phyloP scores from a whole-genome alignment of 2,329 filamentous ascomycete species.

The Pseudogymnoascus sp. region DNA sequence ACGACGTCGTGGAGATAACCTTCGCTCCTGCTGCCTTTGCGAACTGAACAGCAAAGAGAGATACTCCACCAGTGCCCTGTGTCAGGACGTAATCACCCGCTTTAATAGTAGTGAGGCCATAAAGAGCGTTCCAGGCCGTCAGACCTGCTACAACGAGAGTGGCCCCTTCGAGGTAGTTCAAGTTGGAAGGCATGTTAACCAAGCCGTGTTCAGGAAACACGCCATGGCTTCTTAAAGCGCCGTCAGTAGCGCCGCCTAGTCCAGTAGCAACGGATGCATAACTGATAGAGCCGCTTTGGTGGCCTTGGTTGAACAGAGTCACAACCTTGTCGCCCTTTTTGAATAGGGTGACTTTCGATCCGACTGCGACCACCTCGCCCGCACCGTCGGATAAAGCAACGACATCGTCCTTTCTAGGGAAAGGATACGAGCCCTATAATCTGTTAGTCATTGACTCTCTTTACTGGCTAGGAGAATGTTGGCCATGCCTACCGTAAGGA shows the following conservation, averaged over 20 bases:
- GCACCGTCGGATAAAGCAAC: conserved; percentile 36
- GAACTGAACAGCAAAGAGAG: conserved; percentile 33
- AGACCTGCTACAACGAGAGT: conserved; percentile 46
- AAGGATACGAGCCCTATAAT: conserved; percentile 23
- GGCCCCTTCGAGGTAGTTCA: conserved; percentile 40
- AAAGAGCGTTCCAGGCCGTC: conserved; percentile 52
- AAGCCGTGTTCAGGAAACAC: conserved; percentile 50
- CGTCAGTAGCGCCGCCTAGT: conserved; percentile 48
- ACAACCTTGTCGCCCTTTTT: conserved; percentile 52
- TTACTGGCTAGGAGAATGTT: background rate
- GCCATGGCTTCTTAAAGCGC: conserved; percentile 41
- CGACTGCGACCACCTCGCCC: conserved; percentile 43
- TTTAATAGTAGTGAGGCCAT: conserved; percentile 35
- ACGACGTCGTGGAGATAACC: conserved; percentile 38
- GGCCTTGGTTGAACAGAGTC: conserved; percentile 50
- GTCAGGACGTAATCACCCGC: conserved; percentile 34
- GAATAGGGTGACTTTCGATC: conserved; percentile 48
- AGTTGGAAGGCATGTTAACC: conserved; percentile 47
- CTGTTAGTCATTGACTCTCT: background rate
- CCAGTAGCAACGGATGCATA: conserved; percentile 34
- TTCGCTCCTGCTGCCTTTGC: conserved; percentile 35
- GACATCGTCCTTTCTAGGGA: conserved; percentile 18
- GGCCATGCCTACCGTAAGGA: conserved; percentile 25
- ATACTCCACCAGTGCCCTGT: conserved; percentile 38
- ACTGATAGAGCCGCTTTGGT: conserved; percentile 23